A percentile compares a stretch with the other conserved stretches of the same genome.
Conservation (phyloP, 2,329 filamentous ascomycete genomes). For the Pseudocercospora musae region DNA sequence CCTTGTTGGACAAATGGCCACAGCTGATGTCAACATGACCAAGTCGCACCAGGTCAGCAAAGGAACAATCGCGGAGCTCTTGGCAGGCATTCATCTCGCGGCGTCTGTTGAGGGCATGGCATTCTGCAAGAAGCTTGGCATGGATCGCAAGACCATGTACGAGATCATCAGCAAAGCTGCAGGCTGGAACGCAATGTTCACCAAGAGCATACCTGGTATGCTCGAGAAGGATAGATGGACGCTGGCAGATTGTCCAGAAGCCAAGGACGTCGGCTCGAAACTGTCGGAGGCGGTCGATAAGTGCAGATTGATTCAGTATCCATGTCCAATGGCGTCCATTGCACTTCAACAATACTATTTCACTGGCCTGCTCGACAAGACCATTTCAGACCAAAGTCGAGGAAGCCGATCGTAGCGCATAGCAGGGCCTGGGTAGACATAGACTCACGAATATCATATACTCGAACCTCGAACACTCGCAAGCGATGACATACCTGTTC, state of each 20-base stretch:
- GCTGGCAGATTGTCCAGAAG: constrained; percentile 36
- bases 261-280: constrained; percentile 39
- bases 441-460: neutral
- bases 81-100: constrained; percentile 49
- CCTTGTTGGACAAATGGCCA: constrained; percentile 33
- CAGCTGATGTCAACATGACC: constrained; percentile 39
- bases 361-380: constrained; percentile 26
- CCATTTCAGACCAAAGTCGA: constrained; percentile 20
- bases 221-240: constrained; percentile 36
- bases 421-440: neutral
- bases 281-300: constrained; percentile 44
- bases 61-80: constrained; percentile 40
- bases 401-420: constrained; percentile 9
- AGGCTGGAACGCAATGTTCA: constrained; percentile 46
- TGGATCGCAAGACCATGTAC: constrained; percentile 46
- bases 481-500: too few relatives aligned
- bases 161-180: constrained; percentile 48
- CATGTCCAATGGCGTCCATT: constrained; percentile 36
- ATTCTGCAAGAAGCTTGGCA: constrained; percentile 46
- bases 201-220: constrained; percentile 36
- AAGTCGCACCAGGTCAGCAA: constrained; percentile 34
- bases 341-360: constrained; percentile 37
- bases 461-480: too few relatives aligned
- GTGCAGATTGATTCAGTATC: constrained; percentile 32
- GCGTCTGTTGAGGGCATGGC: constrained; percentile 49